These are phyloP conservation scores for Cyathus striatus DNA, from an alignment of 768 basidiomycete genomes.

Conservation along the genomic window DNA sequence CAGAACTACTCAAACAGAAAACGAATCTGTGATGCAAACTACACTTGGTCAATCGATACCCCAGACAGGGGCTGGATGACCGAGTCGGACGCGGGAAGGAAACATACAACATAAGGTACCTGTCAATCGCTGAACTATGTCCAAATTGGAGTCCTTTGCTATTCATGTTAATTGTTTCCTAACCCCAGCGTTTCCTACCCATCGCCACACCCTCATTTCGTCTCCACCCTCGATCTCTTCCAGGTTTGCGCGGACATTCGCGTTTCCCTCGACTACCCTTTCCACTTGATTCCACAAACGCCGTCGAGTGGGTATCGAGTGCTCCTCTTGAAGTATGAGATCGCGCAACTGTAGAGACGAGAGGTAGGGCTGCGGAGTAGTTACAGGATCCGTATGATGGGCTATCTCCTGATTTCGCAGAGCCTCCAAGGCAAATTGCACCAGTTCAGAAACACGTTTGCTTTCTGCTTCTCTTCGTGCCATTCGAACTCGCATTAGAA, in stretches of 20 bases:
- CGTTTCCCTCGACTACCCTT: constrained; percentile 81
- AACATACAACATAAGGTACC: not conserved
- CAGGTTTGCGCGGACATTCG: constrained; percentile 81
- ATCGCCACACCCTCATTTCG: constrained; percentile 87
- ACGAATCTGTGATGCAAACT: too few species aligned
- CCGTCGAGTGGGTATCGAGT: constrained; percentile 59
- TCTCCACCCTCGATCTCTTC: constrained; percentile 84
- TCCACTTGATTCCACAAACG: constrained; percentile 82
- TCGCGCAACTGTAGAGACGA: constrained; percentile 88
- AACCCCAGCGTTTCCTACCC: constrained; percentile 61
- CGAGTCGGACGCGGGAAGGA: not conserved
- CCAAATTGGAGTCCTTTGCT: constrained; percentile 1
- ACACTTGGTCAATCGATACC: not conserved
- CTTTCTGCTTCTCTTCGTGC: constrained; percentile 52
- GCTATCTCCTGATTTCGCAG: constrained; percentile 80
- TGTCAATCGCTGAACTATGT: constrained; percentile 2
- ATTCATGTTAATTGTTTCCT: constrained; percentile 7
- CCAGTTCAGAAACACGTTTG: constrained; percentile 65
- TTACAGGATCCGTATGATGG: constrained; percentile 78
- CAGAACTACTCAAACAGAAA: too few species aligned
- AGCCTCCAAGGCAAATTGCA: constrained; percentile 74
- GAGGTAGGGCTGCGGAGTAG: constrained; percentile 67
- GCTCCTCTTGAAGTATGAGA: constrained; percentile 76
- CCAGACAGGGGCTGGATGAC: constrained; percentile 2
- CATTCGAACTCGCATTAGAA: constrained; percentile 34